Conservation (phyloP, 257 asterid species). For the Nicotiana knightiana region DNA sequence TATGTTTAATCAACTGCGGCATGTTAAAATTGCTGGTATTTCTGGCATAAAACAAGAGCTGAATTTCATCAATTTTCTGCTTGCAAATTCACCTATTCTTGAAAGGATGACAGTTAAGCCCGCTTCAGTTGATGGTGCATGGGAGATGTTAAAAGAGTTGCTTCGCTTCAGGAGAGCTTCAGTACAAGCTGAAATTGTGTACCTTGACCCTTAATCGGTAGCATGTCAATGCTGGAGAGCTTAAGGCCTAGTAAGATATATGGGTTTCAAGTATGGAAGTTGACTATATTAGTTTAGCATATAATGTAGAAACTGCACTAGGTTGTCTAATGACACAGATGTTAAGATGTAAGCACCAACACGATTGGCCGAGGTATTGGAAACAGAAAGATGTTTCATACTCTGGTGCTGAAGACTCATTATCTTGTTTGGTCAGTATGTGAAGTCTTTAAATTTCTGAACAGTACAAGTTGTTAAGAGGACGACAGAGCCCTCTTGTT, state of each 20-base stretch:
- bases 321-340: not conserved
- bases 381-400: not conserved
- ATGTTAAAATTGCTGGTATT: constrained; percentile 65
- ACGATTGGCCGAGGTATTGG: not conserved
- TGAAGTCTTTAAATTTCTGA: not conserved
- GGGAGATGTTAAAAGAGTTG: constrained; percentile 75
- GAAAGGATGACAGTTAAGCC: constrained; percentile 85
- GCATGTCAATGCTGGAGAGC: not conserved
- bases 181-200: constrained; percentile 56
- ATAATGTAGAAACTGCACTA: not conserved
- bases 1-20: constrained; percentile 46
- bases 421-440: not conserved
- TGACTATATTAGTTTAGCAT: not conserved
- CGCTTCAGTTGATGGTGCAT: constrained; percentile 45
- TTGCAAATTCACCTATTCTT: constrained; percentile 62
- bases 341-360: not conserved
- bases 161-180: constrained; percentile 86
- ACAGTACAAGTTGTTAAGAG: not conserved
- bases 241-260: not conserved
- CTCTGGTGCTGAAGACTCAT: not conserved
- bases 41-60: constrained; percentile 63
- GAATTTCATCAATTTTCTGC: constrained; percentile 64
- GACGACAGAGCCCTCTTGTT: not conserved
- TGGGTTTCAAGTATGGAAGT: not conserved
- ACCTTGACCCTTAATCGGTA: constrained; percentile 49